A percentile compares a stretch with the other conserved stretches of the same genome.
These are phyloP conservation scores for Panaeolus cyanescens DNA, from an alignment of 768 basidiomycete genomes.

Conservation along the genomic window DNA sequence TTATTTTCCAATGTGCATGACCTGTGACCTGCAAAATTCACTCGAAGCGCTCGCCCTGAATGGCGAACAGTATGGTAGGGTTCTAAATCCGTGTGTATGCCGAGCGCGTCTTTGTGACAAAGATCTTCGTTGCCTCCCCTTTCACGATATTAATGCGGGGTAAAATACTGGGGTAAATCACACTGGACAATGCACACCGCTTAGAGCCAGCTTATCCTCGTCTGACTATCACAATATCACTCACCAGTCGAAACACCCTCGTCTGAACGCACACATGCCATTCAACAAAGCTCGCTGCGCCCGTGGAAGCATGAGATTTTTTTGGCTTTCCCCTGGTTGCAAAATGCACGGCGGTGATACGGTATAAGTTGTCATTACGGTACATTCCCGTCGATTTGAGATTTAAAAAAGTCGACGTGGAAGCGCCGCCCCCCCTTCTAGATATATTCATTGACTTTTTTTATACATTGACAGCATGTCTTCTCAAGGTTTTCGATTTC, in stretches of 20 bases:
- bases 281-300: background rate
- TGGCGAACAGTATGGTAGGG: background rate
- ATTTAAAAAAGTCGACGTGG: background rate
- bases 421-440: background rate
- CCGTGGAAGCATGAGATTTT: conserved; percentile 2
- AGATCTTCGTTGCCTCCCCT: background rate
- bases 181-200: background rate
- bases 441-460: background rate
- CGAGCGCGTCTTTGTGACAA: conserved; percentile 4
- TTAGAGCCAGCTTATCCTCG: background rate
- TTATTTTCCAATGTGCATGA: background rate
- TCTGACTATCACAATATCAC: background rate
- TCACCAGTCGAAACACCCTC: background rate
- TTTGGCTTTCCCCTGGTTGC: background rate
- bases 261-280: background rate
- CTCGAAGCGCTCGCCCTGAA: conserved; percentile 2
- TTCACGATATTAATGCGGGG: conserved; percentile 4
- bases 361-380: background rate
- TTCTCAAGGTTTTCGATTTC: background rate
- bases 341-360: conserved; percentile 1
- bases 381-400: background rate
- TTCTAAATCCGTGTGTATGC: conserved; percentile 1
- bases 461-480: background rate
- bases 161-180: conserved; percentile 1
- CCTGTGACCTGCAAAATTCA: background rate